Conservation (phyloP, 805 yeast genomes). For the Lachancea sp. region DNA sequence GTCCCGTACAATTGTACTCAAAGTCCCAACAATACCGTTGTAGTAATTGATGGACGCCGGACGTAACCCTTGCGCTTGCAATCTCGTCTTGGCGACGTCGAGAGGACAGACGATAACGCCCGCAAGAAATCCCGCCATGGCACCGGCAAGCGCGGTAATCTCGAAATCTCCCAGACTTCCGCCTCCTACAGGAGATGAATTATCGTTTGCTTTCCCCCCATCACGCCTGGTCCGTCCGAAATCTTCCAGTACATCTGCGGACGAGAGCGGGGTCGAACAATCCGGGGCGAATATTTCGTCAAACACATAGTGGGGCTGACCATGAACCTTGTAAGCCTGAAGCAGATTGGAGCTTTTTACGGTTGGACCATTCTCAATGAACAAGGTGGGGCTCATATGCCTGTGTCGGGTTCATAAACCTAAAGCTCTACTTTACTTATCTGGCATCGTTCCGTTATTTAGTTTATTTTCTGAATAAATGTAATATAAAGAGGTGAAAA, state of each 20-base stretch:
- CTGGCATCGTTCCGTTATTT: neutral
- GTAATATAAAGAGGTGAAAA: neutral
- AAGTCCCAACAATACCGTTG: slow-evolving; percentile 56
- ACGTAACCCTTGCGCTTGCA: slow-evolving; percentile 81
- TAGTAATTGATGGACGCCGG: slow-evolving; percentile 36
- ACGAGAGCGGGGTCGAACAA: slow-evolving; percentile 17
- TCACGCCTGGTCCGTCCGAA: slow-evolving; percentile 1
- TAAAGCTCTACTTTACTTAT: neutral
- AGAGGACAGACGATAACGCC: slow-evolving; percentile 91
- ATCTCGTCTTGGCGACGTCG: slow-evolving; percentile 89
- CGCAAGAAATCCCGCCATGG: slow-evolving; percentile 85
- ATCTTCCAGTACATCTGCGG: slow-evolving; percentile 21
- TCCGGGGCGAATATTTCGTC: slow-evolving; percentile 19
- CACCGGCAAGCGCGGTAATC: slow-evolving; percentile 80
- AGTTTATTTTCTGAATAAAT: neutral
- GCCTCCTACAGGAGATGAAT: neutral
- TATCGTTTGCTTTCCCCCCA: slow-evolving; percentile 1
- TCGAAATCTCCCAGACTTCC: slow-evolving; percentile 38
- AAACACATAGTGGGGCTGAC: neutral
- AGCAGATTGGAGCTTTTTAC: neutral
- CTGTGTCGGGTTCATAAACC: neutral
- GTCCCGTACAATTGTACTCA: slow-evolving; percentile 58
- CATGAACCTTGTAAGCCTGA: neutral
- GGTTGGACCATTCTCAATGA: neutral
- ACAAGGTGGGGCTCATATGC: slow-evolving; percentile 2